These are phyloP conservation scores for Linaria vulgaris DNA, from an alignment of 257 asterid species.

Conservation along the genomic window DNA sequence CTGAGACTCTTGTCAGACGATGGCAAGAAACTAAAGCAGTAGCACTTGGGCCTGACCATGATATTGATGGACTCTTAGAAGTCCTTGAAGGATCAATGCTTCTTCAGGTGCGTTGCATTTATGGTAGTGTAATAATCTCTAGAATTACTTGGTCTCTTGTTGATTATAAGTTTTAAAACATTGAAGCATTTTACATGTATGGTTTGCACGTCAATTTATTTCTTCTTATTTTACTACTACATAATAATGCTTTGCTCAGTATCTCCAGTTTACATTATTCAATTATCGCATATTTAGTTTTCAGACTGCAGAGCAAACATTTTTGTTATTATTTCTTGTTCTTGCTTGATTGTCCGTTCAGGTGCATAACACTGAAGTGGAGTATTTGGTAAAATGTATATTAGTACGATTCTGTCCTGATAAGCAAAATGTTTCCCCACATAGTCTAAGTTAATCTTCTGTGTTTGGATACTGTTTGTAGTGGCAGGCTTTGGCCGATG, in stretches of 20 bases:
- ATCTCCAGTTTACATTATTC: conserved; percentile 8
- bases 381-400: background rate
- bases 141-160: conserved; percentile 5
- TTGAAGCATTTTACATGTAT: no score
- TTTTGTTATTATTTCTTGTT: conserved; percentile 1
- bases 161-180: background rate
- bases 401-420: conserved; percentile 16
- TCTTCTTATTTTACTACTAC: no score
- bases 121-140: conserved; percentile 20
- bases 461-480: conserved; percentile 38
- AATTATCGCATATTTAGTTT: conserved; percentile 6
- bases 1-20: conserved; percentile 81
- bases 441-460: conserved; percentile 27
- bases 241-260: no score
- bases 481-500: conserved; percentile 89
- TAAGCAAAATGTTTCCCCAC: conserved; percentile 12
- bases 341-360: background rate
- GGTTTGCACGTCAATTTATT: no score
- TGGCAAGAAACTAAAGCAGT: conserved; percentile 91
- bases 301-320: conserved; percentile 9
- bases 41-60: conserved; percentile 87
- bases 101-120: conserved; percentile 62
- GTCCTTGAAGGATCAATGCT: conserved; percentile 95
- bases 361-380: conserved; percentile 14
- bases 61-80: conserved; percentile 58